Evolutionary conservation across 768 basidiomycete genomes (phyloP), one percentile per base, ranked within the genome.

Genomic region (Myochromella boudieri): DNA sequence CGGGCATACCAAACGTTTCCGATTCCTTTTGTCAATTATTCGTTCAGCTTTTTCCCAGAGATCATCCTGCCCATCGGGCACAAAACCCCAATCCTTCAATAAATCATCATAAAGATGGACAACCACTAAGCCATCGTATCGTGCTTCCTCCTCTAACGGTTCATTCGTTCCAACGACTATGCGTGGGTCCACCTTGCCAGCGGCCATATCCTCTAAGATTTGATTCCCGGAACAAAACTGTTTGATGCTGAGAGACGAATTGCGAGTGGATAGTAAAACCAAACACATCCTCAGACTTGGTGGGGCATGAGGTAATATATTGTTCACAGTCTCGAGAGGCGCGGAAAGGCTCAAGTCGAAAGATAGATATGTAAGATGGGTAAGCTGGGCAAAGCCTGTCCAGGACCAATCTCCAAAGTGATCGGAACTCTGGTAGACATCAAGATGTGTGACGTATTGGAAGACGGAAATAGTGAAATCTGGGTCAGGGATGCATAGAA

Each of bases 21-120:
- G 34, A 6, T 41, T 46, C 18, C 50, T 21, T 10, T 42, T 42
- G 31, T 20, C 25, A 22, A 51, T 46, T 14, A 46, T 28, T 20
- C 21, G 12, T 28, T 51, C 44, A 11, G 50, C 50, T 36, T 51
- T 51, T 21, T 46, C 44, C 50, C 50, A 51, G 27, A 51, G 25
- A 29, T 51, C 50, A 8, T 46, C 44, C 37, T 26, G 39, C 24
- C 50, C 50, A 14, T 46, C 38, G 7, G 44, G 48, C 20, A 29
- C 28, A 26, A 40, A 49, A 22, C 52, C 43, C 52, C 52, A 54
- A 32, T 54, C 52, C 43, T 50, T 54, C 44, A 54, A 2, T 8
- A 54, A 26, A 15, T 40, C 52, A 15, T 54, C 39, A 25, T 54
- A 50, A 8, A 48, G 38, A 28, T 45, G 37, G 6, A 49, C 44